A percentile compares a stretch with the other conserved stretches of the same genome.
These are phyloP conservation scores for Leptographium galeiforme DNA, from an alignment of 2,329 filamentous ascomycete species.

Conservation along the genomic window DNA sequence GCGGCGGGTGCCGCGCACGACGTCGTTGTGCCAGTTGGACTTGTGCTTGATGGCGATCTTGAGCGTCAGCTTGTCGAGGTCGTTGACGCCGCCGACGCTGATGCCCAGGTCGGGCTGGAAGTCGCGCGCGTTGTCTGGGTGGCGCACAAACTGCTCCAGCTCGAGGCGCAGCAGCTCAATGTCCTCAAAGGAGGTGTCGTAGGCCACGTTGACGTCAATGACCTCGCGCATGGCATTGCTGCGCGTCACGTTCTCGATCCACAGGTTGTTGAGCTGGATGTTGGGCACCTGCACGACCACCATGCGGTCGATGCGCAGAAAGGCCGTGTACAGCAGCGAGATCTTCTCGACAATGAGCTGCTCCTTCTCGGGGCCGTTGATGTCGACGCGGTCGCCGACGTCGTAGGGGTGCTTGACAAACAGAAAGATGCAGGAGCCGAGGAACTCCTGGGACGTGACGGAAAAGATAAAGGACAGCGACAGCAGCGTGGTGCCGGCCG, in stretches of 20 bases:
- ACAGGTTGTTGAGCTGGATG: conserved; percentile 80
- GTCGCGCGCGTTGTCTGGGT: conserved; percentile 77
- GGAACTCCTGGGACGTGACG: conserved; percentile 79
- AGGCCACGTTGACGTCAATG: conserved; percentile 67
- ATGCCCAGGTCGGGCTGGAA: conserved; percentile 78
- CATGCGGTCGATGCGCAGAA: conserved; percentile 69
- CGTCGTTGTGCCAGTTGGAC: conserved; percentile 82
- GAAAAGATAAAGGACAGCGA: conserved; percentile 97
- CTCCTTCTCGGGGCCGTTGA: conserved; percentile 41
- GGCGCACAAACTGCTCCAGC: conserved; percentile 71
- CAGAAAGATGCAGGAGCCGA: conserved; percentile 97
- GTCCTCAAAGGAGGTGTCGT: conserved; percentile 80
- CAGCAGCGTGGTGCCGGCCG: conserved; percentile 79
- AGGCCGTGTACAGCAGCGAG: conserved; percentile 83
- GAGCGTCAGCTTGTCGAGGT: conserved; percentile 78
- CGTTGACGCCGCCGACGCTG: conserved; percentile 63
- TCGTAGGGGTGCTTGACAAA: conserved; percentile 99
- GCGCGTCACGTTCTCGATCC: conserved; percentile 87
- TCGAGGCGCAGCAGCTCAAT: conserved; percentile 74
- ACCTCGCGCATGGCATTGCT: conserved; percentile 86
- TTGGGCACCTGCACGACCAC: conserved; percentile 79
- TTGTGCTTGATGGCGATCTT: conserved; percentile 82
- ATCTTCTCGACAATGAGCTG: conserved; percentile 83
- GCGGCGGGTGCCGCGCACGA: conserved; percentile 63
- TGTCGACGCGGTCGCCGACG: conserved; percentile 86